Evolutionary conservation across 352 stramenopile genomes (phyloP).

Genomic region (Phytophthora sansomeana): DNA sequence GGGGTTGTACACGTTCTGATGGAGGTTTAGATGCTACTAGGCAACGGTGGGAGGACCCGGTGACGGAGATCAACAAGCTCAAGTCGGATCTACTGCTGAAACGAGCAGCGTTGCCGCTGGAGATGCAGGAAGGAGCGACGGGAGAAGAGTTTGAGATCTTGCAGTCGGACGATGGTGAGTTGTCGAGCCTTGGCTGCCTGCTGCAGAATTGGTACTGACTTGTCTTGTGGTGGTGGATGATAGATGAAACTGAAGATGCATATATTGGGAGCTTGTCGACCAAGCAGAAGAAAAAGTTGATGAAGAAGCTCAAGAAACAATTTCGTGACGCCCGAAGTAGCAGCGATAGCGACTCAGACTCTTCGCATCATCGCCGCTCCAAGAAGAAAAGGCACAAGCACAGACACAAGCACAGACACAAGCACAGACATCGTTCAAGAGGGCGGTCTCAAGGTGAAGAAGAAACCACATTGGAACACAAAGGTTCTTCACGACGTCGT

Average conservation of each 20-base stretch:
- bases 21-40: constrained; percentile 62
- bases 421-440: constrained; percentile 28
- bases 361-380: constrained; percentile 12
- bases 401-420: too few species aligned
- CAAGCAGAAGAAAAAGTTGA: constrained; percentile 68
- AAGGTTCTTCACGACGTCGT: constrained; percentile 5
- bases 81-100: constrained; percentile 63
- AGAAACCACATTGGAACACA: constrained; percentile 3
- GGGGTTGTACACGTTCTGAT: constrained; percentile 1
- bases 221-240: constrained; percentile 14
- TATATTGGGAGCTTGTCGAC: constrained; percentile 65
- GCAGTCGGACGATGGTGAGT: constrained; percentile 62
- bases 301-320: constrained; percentile 68
- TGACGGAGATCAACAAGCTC: constrained; percentile 73
- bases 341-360: constrained; percentile 31
- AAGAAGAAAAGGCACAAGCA: constrained; percentile 47
- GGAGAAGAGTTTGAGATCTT: constrained; percentile 71
- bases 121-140: constrained; percentile 57
- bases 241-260: constrained; percentile 51
- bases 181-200: neutral
- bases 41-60: constrained; percentile 74
- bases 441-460: constrained; percentile 8
- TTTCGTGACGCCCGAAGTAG: constrained; percentile 2
- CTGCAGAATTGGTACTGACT: neutral
- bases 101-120: constrained; percentile 63